phyloP scores from a whole-genome alignment of 306 rosid genomes.

The Inga leiocalycina region DNA sequence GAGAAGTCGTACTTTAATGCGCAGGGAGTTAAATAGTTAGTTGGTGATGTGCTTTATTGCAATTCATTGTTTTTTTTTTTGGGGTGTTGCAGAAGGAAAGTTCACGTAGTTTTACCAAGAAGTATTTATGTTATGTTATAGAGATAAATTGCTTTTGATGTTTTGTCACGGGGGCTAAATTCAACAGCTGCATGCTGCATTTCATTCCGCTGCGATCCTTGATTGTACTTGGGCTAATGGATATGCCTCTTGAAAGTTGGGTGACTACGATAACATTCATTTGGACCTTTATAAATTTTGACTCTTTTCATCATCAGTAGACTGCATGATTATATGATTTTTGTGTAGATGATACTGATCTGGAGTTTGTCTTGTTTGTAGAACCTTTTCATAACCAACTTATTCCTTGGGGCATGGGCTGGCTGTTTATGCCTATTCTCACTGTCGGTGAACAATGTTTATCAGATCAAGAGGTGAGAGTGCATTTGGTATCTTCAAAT shows the following conservation, averaged over 20 bases:
- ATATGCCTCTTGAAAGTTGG: constrained; percentile 7
- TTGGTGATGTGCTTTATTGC: neutral
- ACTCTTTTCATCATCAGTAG: neutral
- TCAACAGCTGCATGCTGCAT: neutral
- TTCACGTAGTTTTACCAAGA: neutral
- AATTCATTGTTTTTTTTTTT: neutral
- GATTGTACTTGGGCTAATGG: constrained; percentile 15
- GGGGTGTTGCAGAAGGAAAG: neutral
- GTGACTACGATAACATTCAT: neutral
- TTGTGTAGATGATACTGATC: constrained; percentile 28
- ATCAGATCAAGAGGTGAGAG: constrained; percentile 53
- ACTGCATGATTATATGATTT: neutral
- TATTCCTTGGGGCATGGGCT: constrained; percentile 70
- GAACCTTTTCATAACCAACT: constrained; percentile 36
- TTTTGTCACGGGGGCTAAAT: neutral
- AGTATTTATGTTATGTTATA: neutral
- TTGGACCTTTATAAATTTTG: neutral
- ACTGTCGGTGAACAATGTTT: constrained; percentile 79
- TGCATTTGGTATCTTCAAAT: constrained; percentile 53
- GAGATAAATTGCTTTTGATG: constrained; percentile 1
- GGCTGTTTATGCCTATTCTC: constrained; percentile 55
- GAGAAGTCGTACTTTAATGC: neutral
- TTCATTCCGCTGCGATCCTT: neutral
- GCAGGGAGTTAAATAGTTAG: neutral
- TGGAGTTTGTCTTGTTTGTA: constrained; percentile 31